Evolutionary conservation across 352 stramenopile genomes (phyloP), one percentile per base, ranked within the genome.

Genomic region (Pythium brachiatum): DNA sequence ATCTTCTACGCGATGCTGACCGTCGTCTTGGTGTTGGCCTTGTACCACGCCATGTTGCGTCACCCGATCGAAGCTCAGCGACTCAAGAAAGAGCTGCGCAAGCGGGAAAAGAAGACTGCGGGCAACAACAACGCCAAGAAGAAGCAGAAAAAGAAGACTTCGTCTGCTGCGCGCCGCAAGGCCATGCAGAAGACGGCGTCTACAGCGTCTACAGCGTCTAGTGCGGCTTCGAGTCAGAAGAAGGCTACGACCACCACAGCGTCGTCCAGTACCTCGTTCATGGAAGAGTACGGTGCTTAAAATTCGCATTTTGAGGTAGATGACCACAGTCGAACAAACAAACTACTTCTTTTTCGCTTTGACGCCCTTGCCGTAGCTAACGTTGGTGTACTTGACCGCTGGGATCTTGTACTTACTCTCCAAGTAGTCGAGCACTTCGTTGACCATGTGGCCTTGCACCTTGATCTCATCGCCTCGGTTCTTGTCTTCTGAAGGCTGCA

Each of bases 371-470:
- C 84, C 86, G 48, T 87, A 94, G 32, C 74, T 76, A 13, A 86
- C 77, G 41, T 31, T 62, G 58, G 79, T 90, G 60, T 82, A 94
- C 66, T 94, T 94, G 54, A 66, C 38, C 7, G 70, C 75, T 18
- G 83, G 76, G 53, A 95, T 83, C 23, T 72, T 72, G 69, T 89
- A 92, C 64, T 83, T 86, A 53, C 60, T 83, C 25, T 44, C 62
- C 46, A 95, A 69, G 61, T 83, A 87, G 20, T 78, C 72, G 36
- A 90, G 62, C 20, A 95, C 73, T 32, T 94, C 86, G 60, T 90
- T 87, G 32, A 81, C 74, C 73, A 94, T 85, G 39, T 95, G 83
- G 13, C 86, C 86, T 64, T 92, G 83, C 18, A 95, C 66, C 43
- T 85, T 76, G 60, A 95, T 84, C 65, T 95, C 83, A 26, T 92